Evolutionary conservation across 2,329 filamentous ascomycete genomes (phyloP).

Genomic region (Alternaria triticimaculans): DNA sequence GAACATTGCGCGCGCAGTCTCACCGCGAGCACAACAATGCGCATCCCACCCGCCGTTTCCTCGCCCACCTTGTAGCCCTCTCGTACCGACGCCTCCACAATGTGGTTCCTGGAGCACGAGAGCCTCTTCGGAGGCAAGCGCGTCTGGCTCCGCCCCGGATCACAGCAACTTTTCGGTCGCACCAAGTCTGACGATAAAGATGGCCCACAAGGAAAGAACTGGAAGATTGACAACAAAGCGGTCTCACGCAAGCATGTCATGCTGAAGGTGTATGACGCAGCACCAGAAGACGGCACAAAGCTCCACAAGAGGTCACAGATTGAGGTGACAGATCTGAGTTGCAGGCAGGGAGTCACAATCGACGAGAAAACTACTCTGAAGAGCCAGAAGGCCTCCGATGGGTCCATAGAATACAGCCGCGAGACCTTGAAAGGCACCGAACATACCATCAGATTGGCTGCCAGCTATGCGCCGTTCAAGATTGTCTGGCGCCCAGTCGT

Average conservation of each 20-base stretch:
- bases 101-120: constrained; percentile 64
- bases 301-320: constrained; percentile 71
- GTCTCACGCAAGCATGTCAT: constrained; percentile 90
- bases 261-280: constrained; percentile 72
- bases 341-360: constrained; percentile 79
- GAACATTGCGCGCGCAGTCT: not conserved
- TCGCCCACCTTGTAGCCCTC: not conserved
- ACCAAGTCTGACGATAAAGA: constrained; percentile 66
- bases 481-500: constrained; percentile 81
- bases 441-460: constrained; percentile 75
- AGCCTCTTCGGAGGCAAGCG: constrained; percentile 66
- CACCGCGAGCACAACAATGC: constrained; percentile 2
- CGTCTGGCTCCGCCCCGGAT: constrained; percentile 85
- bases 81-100: constrained; percentile 24
- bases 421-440: constrained; percentile 43
- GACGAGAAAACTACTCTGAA: constrained; percentile 73
- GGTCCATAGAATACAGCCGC: constrained; percentile 33
- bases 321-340: constrained; percentile 78
- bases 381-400: constrained; percentile 59
- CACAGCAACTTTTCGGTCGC: constrained; percentile 84
- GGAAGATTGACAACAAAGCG: constrained; percentile 75
- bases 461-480: constrained; percentile 69
- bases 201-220: constrained; percentile 43
- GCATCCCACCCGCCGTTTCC: not conserved
- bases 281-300: constrained; percentile 69